Conservation (phyloP, 768 basidiomycete genomes). For the Ramaria sp. region DNA sequence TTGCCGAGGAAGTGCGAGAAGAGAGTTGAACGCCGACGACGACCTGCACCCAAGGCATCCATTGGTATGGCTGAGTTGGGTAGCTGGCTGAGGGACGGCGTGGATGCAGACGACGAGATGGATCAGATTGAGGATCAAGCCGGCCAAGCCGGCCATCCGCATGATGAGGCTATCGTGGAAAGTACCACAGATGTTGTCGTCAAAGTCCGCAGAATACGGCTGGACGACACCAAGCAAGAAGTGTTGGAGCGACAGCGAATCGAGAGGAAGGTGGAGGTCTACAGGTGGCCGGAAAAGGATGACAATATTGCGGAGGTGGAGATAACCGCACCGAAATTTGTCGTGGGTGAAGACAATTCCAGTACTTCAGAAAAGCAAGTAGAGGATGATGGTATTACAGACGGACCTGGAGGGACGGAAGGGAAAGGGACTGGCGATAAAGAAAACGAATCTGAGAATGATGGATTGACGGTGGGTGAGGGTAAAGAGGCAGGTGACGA, state of each 20-base stretch:
- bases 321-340: not conserved
- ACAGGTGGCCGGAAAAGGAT: constrained; percentile 37
- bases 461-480: not conserved
- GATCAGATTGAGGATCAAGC: constrained; percentile 7
- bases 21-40: constrained; percentile 26
- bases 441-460: not conserved
- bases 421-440: not conserved
- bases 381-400: not conserved
- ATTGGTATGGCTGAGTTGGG: constrained; percentile 31
- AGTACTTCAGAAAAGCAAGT: not conserved
- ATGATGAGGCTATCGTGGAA: constrained; percentile 26
- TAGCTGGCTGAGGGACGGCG: constrained; percentile 30
- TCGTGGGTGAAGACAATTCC: not conserved
- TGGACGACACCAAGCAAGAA: constrained; percentile 29
- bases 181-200: constrained; percentile 40
- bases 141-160: not conserved
- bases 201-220: constrained; percentile 42
- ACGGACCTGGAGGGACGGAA: not conserved
- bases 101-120: constrained; percentile 15
- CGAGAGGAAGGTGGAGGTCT: constrained; percentile 57
- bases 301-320: not conserved
- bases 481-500: not conserved
- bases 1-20: constrained; percentile 32
- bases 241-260: constrained; percentile 53
- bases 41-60: constrained; percentile 20